phyloP scores from a whole-genome alignment of 2,329 filamentous ascomycete species.

The Fusarium anthophilum region DNA sequence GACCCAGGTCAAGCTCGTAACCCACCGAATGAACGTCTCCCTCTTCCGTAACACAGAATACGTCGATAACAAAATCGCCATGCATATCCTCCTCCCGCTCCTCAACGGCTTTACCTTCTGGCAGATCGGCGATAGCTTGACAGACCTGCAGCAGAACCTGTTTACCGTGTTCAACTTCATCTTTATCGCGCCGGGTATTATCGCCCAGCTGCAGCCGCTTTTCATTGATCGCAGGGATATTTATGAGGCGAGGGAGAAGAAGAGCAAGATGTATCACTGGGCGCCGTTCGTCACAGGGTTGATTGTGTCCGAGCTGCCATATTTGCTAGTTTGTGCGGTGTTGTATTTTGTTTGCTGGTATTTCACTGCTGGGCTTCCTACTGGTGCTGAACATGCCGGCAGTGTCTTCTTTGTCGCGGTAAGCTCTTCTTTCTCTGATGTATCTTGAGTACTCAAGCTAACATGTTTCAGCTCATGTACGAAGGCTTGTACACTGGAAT shows the following conservation, averaged over 20 bases:
- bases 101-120: conserved; percentile 72
- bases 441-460: neutral
- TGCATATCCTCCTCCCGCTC: conserved; percentile 64
- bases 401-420: conserved; percentile 63
- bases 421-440: neutral
- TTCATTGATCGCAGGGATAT: conserved; percentile 59
- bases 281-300: conserved; percentile 65
- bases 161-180: conserved; percentile 72
- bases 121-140: conserved; percentile 62
- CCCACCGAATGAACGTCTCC: conserved; percentile 67
- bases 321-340: conserved; percentile 54
- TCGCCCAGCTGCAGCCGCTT: conserved; percentile 57
- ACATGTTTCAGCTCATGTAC: conserved; percentile 51
- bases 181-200: conserved; percentile 66
- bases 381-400: conserved; percentile 56
- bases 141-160: conserved; percentile 63
- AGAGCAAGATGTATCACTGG: conserved; percentile 66
- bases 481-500: conserved; percentile 69
- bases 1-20: conserved; percentile 71
- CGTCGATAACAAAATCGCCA: conserved; percentile 68
- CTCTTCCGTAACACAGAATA: conserved; percentile 75
- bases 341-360: conserved; percentile 67
- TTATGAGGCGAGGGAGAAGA: conserved; percentile 59
- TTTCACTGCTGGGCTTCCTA: conserved; percentile 63
- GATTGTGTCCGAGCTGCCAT: conserved; percentile 58